Percentiles rank a stretch among this genome's conserved stretches.
Evolutionary conservation across 331 rosid species (phyloP).

Genomic region (Arachis monticola): DNA sequence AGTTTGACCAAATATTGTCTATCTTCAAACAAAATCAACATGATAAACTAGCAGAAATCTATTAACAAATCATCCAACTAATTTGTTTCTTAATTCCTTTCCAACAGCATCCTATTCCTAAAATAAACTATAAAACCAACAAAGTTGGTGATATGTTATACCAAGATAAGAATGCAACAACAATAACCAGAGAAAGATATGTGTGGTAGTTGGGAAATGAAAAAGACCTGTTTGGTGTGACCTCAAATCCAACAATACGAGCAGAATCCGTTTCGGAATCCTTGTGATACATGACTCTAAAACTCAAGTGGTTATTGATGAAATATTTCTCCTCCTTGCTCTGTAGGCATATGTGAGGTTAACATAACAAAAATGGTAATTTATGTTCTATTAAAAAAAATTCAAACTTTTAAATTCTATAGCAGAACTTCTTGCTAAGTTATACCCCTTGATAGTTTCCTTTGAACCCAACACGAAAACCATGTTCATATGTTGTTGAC

Average conservation of each 20-base stretch:
- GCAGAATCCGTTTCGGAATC: slow-evolving; percentile 90
- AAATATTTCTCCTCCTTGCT: slow-evolving; percentile 96
- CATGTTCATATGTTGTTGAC: slow-evolving; percentile 94
- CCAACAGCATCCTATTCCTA: slow-evolving; percentile 13
- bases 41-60: slow-evolving; percentile 12
- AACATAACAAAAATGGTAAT: slow-evolving; percentile 1
- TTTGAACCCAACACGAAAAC: slow-evolving; percentile 94
- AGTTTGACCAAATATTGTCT: not conserved
- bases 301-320: slow-evolving; percentile 96
- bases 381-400: slow-evolving; percentile 32
- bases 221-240: slow-evolving; percentile 87
- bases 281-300: slow-evolving; percentile 96
- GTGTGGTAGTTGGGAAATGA: not conserved
- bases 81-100: slow-evolving; percentile 25
- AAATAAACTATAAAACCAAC: slow-evolving; percentile 21
- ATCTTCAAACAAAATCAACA: slow-evolving; percentile 14
- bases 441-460: slow-evolving; percentile 98
- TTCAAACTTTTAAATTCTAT: slow-evolving; percentile 3
- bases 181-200: not conserved
- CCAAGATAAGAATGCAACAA: slow-evolving; percentile 12
- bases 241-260: slow-evolving; percentile 98
- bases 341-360: slow-evolving; percentile 54
- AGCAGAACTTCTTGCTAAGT: slow-evolving; percentile 39
- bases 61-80: slow-evolving; percentile 10
- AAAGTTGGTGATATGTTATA: slow-evolving; percentile 1